Evolutionary conservation across 371 early-diverging fungal species (phyloP), one percentile per base, ranked within the genome.

Genomic region (Umbelopsis sp.): DNA sequence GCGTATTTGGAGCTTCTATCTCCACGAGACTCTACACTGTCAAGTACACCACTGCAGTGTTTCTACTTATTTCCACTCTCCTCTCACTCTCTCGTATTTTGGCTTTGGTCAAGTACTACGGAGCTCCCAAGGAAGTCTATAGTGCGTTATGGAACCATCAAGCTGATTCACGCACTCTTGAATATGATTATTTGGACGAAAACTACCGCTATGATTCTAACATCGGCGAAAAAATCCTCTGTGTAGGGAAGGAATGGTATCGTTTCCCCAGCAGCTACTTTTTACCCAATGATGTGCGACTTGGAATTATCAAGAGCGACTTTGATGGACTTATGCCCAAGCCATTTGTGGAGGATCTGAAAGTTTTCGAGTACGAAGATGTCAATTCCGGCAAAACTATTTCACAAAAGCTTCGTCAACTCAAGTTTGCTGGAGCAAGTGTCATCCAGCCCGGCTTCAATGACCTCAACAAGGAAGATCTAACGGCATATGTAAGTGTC

Each of bases 181-280:
- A 78, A 37, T 65, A 75, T 41, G 75, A 78, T 46, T 71, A 81
- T 45, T 62, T 76, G 2, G 73, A 80, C 63, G 75, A 76, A 74
- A 70, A 76, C 41, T 72, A 76, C 48, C 71, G 78, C 57, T 46
- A 79, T 50, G 70, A 76, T 48, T 52, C 64, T 6, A 74, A 51
- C 37, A 63, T 37, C 22, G 70, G 35, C 69, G 76, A 38, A 44
- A 52, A 81, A 25, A 85, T 78, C 22, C 83, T 98, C 9, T 98
- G 97, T 75, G 82, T 97, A 50, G 97, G 95, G 38, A 92, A 91
- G 70, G 99, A 96, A 71, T 98, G 99, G 99, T 91, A 95, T 73
- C 81, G 96, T 22, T 97, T 95, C 78, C 96, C 96, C 0, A 87
- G 92, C 9, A 95, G 96, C 69, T 97, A 90, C 80, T 93, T 95